Conservation (phyloP, 1,284 basidiomycete genomes). For the Ceratobasidium sp. region DNA sequence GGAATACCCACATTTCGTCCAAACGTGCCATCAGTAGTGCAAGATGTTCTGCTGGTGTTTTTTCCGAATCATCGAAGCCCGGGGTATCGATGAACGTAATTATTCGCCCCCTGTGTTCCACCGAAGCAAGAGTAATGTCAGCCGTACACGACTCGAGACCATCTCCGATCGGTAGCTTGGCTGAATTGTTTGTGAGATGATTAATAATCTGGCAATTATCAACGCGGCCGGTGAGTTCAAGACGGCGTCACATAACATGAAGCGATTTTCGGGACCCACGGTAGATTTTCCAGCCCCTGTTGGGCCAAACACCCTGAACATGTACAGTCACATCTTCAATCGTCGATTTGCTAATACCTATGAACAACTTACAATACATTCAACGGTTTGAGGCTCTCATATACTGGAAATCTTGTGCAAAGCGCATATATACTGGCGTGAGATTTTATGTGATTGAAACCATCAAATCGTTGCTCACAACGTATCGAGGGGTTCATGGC, state of each 20-base stretch:
- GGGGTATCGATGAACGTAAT: neutral
- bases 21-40: neutral
- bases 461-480: no score
- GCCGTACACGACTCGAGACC: neutral
- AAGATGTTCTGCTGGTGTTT: neutral
- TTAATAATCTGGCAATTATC: neutral
- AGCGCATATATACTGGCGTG: no score
- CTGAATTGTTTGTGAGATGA: neutral
- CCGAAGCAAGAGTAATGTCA: neutral
- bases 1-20: no score
- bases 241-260: neutral
- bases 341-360: no score
- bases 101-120: neutral
- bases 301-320: neutral
- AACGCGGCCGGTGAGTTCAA: neutral
- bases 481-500: no score
- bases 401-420: no score
- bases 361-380: no score
- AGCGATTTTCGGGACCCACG: neutral
- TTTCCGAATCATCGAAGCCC: neutral
- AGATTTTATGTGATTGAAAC: neutral
- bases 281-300: conserved; percentile 4
- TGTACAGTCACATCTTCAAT: no score
- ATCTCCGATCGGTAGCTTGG: neutral
- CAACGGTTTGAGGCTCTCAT: no score